Conservation (phyloP, 2,329 filamentous ascomycete species). For the Claviceps sp. region DNA sequence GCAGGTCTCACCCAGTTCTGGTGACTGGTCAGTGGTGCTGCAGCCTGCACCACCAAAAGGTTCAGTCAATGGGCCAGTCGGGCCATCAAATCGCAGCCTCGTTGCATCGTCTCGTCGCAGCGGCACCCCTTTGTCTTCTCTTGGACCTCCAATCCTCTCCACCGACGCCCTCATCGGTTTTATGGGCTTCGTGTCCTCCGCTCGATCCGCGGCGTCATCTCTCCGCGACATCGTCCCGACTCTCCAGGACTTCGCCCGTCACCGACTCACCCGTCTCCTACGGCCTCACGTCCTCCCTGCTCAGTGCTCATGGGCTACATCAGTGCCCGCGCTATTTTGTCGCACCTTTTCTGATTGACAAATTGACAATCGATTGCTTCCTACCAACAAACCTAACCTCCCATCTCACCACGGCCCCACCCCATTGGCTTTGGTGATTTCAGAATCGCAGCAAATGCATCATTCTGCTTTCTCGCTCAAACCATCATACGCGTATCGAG, state of each 20-base stretch:
- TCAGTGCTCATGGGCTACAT: neutral
- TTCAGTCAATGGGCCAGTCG: neutral
- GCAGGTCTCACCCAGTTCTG: no score
- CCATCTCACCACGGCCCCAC: neutral
- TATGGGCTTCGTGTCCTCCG: neutral
- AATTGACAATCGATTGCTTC: neutral
- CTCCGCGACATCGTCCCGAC: neutral
- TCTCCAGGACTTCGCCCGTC: no score
- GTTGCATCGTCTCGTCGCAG: conserved; percentile 6
- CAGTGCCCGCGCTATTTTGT: neutral
- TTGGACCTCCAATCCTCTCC: neutral
- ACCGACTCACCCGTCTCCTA: neutral
- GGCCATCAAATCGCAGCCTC: conserved; percentile 7
- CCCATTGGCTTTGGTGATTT: neutral
- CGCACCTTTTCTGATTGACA: neutral
- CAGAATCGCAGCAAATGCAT: neutral
- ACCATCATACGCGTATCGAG: neutral
- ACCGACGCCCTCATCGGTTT: neutral
- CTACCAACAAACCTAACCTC: neutral
- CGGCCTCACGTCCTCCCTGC: neutral
- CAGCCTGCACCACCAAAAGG: neutral
- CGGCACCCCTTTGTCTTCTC: neutral
- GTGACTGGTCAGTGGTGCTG: no score
- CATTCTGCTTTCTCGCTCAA: neutral
- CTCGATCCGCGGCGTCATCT: neutral